Base-by-base conservation (phyloP, 192 early-diverging fungal species). In the Entomortierella chlamydospora region DNA sequence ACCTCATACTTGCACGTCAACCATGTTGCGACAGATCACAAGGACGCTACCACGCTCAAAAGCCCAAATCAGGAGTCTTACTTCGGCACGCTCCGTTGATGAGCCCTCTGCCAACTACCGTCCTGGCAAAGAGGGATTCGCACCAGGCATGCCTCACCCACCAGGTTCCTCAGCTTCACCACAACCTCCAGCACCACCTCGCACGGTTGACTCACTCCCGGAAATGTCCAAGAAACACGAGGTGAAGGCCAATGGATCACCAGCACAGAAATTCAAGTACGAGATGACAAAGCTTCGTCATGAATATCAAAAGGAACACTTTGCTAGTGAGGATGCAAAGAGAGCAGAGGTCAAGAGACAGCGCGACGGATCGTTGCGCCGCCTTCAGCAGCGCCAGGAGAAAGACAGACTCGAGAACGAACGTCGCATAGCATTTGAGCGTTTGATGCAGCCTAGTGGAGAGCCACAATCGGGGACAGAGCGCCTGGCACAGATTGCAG, bases 221-320 rank as follows among this genome's bases (percentile, higher is more conserved):
- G 50, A 79, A 26, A 79, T 79, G 76, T 79, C 76, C n/a, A 53
- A 64, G 56, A 70, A 54, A 50, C 76, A 79, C 63, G n/a, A 65
- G 18, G 59, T 56, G 51, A 79, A 70, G 57, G 62, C 68, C n/a
- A 49, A 66, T 33, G 62, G 62, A 47, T 28, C 67, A n/a, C 68
- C 76, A 39, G 50, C 28, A 55, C 76, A 79, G 49, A 70, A 70
- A 41, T 70, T 54, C 57, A 51, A 79, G 68, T 42, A 66, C n/a
- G 68, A 79, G 57, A 79, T 79, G 76, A 79, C 76, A 1, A 70
- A 79, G 57, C 56, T 79, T 53, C 76, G 76, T 23, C 76, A 79
- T 34, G 25, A 61, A 23, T 79, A 79, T 62, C 76, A 79, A 57
- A 31, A 63, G n/a, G 68, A 79, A 31, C 68, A 79, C 28, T 66